These are phyloP conservation scores for Amauroascus niger DNA, from an alignment of 2,329 filamentous ascomycete species.

Conservation along the genomic window DNA sequence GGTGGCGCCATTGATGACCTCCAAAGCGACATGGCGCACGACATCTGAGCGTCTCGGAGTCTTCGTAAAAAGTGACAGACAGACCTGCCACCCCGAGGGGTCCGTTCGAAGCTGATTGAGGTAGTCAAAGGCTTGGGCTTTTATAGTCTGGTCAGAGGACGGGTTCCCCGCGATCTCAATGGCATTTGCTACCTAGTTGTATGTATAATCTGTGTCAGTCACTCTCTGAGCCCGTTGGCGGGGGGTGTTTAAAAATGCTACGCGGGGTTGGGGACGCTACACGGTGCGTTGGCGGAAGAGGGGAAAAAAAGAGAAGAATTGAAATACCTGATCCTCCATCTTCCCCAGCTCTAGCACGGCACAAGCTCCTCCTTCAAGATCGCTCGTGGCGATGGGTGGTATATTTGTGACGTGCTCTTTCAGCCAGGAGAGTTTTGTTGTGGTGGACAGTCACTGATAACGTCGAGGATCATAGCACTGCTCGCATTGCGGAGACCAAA, in stretches of 20 bases:
- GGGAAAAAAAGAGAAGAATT: conserved; percentile 12
- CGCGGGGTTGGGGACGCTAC: not conserved
- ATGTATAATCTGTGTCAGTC: conserved; percentile 17
- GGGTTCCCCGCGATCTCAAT: conserved; percentile 90
- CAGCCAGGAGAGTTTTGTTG: conserved; percentile 15
- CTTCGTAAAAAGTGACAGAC: conserved; percentile 74
- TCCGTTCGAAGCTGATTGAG: conserved; percentile 67
- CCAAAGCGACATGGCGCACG: conserved; percentile 77
- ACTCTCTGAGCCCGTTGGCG: conserved; percentile 16
- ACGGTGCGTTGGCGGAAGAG: not conserved
- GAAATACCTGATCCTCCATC: conserved; percentile 38
- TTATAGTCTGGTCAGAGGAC: conserved; percentile 61
- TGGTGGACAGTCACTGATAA: conserved; percentile 17
- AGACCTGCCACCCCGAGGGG: conserved; percentile 81
- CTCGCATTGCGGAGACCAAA: conserved; percentile 8
- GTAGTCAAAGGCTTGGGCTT: conserved; percentile 59
- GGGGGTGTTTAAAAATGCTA: conserved; percentile 1
- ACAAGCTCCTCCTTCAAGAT: conserved; percentile 10
- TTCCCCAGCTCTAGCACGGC: conserved; percentile 28
- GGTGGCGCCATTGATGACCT: conserved; percentile 86
- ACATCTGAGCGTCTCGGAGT: conserved; percentile 68
- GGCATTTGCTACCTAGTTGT: conserved; percentile 71
- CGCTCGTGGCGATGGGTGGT: conserved; percentile 6
- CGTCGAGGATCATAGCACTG: conserved; percentile 22
- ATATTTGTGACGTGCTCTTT: conserved; percentile 18